Conservation (phyloP, 2,329 filamentous ascomycete species). For the Exophiala alcalophila region DNA sequence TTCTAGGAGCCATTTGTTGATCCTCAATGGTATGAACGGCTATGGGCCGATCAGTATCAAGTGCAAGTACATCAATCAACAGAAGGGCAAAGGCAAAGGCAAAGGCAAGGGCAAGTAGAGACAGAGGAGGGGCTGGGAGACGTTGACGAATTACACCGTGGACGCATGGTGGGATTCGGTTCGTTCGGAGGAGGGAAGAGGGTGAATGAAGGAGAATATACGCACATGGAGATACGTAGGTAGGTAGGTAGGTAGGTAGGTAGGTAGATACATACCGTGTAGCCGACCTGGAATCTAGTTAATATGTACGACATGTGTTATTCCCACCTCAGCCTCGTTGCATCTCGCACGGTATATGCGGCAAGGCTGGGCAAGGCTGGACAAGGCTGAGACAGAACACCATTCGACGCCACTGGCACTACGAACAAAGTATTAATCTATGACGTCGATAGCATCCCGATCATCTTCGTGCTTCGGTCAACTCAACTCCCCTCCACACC, state of each 20-base stretch:
- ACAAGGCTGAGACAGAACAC: conserved; percentile 6
- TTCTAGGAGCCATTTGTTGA: conserved; percentile 9
- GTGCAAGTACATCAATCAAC: conserved; percentile 9
- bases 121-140: no score
- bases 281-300: not conserved
- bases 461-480: not conserved
- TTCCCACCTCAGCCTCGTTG: not conserved
- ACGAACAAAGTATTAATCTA: no score
- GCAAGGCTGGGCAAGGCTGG: not conserved
- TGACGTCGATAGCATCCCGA: conserved; percentile 5
- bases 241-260: no score
- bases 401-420: conserved; percentile 8
- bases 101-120: not conserved
- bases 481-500: not conserved
- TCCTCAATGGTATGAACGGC: not conserved
- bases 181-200: no score
- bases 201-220: no score
- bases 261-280: no score
- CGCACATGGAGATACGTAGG: no score
- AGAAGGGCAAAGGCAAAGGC: not conserved
- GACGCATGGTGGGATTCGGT: not conserved
- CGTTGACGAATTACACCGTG: conserved; percentile 12
- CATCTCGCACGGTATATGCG: no score
- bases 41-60: conserved; percentile 13
- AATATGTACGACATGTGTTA: not conserved